Percentiles rank a stretch among this genome's conserved stretches.
Conservation (phyloP, 495 filamentous ascomycete genomes). For the Aspergillus funiculosus region DNA sequence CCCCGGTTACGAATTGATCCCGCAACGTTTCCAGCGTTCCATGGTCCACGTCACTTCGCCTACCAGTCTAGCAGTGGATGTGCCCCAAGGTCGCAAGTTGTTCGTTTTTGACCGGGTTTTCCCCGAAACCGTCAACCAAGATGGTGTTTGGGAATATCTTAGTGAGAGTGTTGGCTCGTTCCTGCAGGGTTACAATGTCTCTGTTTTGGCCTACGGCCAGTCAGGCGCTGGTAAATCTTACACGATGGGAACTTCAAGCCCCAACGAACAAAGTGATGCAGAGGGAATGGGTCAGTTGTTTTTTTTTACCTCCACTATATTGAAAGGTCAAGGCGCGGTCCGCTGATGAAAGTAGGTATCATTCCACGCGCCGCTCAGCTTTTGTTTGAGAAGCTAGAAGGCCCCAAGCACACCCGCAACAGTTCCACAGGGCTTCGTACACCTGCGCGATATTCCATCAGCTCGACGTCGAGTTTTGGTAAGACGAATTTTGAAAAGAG, state of each 20-base stretch:
- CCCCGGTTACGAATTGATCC: conserved; percentile 90
- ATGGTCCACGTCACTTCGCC: conserved; percentile 84
- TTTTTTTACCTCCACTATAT: too few relatives aligned
- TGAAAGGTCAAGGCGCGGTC: neutral
- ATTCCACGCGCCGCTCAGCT: conserved; percentile 84
- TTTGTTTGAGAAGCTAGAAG: conserved; percentile 82
- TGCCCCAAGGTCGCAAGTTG: conserved; percentile 83
- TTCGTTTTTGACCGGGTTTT: conserved; percentile 98
- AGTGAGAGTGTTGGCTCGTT: conserved; percentile 87
- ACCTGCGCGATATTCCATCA: conserved; percentile 73
- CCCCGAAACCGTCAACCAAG: conserved; percentile 73
- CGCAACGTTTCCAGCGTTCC: conserved; percentile 87
- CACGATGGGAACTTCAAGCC: conserved; percentile 96
- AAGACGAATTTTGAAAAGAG: conserved; percentile 59
- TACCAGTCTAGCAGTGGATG: conserved; percentile 82
- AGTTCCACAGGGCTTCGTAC: conserved; percentile 74
- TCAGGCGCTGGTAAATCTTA: conserved; percentile 99
- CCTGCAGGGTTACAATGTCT: conserved; percentile 97
- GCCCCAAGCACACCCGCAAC: conserved; percentile 48
- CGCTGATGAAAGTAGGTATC: conserved; percentile 55
- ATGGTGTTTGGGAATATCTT: conserved; percentile 92
- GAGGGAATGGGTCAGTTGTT: conserved; percentile 67
- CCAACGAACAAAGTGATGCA: conserved; percentile 67
- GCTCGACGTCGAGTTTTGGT: conserved; percentile 47
- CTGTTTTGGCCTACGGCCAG: conserved; percentile 93